Base-by-base conservation (phyloP, 306 rosid genomes). In the Prunus mongolica region DNA sequence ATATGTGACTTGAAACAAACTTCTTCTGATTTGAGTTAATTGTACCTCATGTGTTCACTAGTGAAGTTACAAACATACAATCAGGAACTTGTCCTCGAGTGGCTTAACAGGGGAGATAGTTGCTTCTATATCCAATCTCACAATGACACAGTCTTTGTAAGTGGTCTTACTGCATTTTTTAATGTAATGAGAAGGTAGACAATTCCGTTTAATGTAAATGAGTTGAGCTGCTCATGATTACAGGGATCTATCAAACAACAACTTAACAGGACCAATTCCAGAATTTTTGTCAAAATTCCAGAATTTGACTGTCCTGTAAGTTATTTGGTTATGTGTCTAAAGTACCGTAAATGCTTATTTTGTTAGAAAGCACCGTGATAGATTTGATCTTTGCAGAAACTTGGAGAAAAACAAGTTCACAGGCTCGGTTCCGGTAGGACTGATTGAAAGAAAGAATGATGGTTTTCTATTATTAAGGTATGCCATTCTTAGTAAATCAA, bases 221-320 rank as follows among this genome's bases (percentile, higher is more conserved):
- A 19, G 0, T 71, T 51, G 7, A 18, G 69, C 49, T n/a, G 76
- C 10, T 22, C 1, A 41, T 8, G 61, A 5, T 71, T 56, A 22
- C 49, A 81, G 84, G 80, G 82, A 85, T 61, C 71, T 81, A 51
- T 85, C 83, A 27, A 7, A 51, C 25, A 84, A 84, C 44, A 13
- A 51, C 2, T 46, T 82, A 44, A 54, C 44, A 20, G 86, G 88
- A 79, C 4, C 38, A 18, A 8, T 79, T 2, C 28, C 87, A 28
- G 73, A 57, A 25, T 82, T 85, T 50, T 71, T 84, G 12, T 74
- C 80, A 19, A 44, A 81, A 27, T 32, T 88, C 27, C 47, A 8
- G 28, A 49, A 73, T 25, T 71, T 88, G 8, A 41, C 52, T 64
- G 65, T 71, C 68, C 60, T 88, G 91, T 85, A 28, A 28, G 30